A percentile compares a stretch with the other conserved stretches of the same genome.
Evolutionary conservation across 2,329 filamentous ascomycete genomes (phyloP).

Genomic region (Cladobotryum protrusum): DNA sequence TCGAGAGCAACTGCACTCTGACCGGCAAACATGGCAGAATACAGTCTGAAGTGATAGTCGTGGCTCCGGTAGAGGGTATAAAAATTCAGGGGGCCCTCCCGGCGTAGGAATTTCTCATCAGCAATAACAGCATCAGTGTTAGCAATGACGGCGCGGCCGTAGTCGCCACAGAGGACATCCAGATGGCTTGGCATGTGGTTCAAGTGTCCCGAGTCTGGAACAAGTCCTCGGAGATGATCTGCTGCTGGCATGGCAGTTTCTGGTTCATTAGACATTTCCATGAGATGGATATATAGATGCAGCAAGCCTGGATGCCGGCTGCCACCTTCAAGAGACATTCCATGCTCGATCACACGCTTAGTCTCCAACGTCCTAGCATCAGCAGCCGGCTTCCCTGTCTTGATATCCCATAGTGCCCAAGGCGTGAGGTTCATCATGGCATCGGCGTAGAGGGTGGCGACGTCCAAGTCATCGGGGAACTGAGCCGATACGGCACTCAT

Average conservation of each 20-base stretch:
- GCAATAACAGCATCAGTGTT: conserved; percentile 62
- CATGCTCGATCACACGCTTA: conserved; percentile 33
- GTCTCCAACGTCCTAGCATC: conserved; percentile 28
- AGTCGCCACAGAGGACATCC: conserved; percentile 68
- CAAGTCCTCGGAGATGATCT: conserved; percentile 55
- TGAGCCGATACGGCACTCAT: conserved; percentile 32
- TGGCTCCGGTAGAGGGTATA: conserved; percentile 73
- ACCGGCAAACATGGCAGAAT: conserved; percentile 72
- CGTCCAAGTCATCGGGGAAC: conserved; percentile 35
- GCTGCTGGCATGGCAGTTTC: conserved; percentile 57
- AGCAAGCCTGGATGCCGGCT: conserved; percentile 60
- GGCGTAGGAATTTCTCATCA: conserved; percentile 59
- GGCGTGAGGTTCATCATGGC: conserved; percentile 44
- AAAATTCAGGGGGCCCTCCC: conserved; percentile 59
- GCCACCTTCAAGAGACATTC: conserved; percentile 38
- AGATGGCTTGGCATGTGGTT: conserved; percentile 75
- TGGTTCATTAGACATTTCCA: conserved; percentile 67
- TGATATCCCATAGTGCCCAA: conserved; percentile 39
- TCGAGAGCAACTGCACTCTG: conserved; percentile 57
- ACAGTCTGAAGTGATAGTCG: conserved; percentile 68
- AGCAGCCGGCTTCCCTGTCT: conserved; percentile 26
- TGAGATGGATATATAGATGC: conserved; percentile 71
- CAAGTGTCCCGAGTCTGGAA: conserved; percentile 65
- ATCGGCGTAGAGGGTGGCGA: conserved; percentile 33
- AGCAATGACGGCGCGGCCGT: conserved; percentile 57